Evolutionary conservation across 1,284 basidiomycete genomes (phyloP).

Genomic region (Lentinula novae-zelandiae): DNA sequence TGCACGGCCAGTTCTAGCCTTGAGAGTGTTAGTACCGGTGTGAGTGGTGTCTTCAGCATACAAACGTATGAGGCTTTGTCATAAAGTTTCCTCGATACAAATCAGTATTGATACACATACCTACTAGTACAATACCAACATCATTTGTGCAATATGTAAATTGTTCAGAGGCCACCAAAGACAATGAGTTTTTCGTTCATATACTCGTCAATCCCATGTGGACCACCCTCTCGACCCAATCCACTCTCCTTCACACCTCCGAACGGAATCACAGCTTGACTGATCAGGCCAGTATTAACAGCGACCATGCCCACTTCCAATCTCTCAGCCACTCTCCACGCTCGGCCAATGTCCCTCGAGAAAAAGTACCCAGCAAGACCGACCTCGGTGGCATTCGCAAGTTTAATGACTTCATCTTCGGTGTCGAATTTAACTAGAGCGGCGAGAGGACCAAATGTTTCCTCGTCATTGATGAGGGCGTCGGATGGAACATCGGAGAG

Average conservation of each 20-base stretch:
- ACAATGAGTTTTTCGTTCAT: conserved; percentile 78
- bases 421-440: conserved; percentile 83
- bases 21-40: no score
- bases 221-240: conserved; percentile 70
- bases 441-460: conserved; percentile 88
- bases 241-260: conserved; percentile 92
- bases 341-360: conserved; percentile 84
- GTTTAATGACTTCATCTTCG: conserved; percentile 86
- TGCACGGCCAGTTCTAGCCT: no score
- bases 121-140: not conserved
- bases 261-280: conserved; percentile 84
- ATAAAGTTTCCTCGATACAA: no score
- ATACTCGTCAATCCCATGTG: conserved; percentile 82
- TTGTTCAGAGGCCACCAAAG: conserved; percentile 51
- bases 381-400: conserved; percentile 83
- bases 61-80: no score
- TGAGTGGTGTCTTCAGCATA: no score
- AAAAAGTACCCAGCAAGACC: conserved; percentile 95
- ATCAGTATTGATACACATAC: not conserved
- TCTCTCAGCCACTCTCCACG: conserved; percentile 97
- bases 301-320: conserved; percentile 97
- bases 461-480: conserved; percentile 66
- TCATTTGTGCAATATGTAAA: not conserved
- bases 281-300: conserved; percentile 81
- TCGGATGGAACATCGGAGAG: conserved; percentile 80